Evolutionary conservation across 208 protist species (phyloP).

Genomic region (Leishmania amazonensis): DNA sequence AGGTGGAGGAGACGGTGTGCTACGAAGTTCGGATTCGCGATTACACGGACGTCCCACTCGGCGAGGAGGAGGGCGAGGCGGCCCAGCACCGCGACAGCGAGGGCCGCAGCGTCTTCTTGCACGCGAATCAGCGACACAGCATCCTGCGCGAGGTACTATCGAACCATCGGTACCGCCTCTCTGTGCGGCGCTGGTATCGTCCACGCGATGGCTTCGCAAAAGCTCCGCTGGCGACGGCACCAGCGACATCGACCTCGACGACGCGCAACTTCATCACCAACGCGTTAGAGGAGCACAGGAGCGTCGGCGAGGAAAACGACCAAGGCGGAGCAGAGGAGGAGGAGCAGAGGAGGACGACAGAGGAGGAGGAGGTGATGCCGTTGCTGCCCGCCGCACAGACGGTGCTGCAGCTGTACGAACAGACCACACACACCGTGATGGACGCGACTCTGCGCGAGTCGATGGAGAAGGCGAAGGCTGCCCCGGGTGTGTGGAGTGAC

Average conservation of each 20-base stretch:
- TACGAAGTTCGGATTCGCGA: slow-evolving; percentile 81
- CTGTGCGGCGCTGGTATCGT: slow-evolving; percentile 89
- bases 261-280: slow-evolving; percentile 5
- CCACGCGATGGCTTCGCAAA: slow-evolving; percentile 55
- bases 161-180: slow-evolving; percentile 80
- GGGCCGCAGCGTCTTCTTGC: slow-evolving; percentile 42
- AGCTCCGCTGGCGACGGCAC: background rate
- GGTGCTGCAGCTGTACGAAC: slow-evolving; percentile 14
- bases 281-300: background rate
- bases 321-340: background rate
- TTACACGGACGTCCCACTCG: slow-evolving; percentile 65
- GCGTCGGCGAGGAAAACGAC: background rate
- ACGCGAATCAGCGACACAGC: slow-evolving; percentile 55
- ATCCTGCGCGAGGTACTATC: slow-evolving; percentile 65
- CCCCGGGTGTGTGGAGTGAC: slow-evolving; percentile 81
- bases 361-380: background rate
- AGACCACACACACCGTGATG: slow-evolving; percentile 14
- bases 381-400: background rate
- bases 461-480: slow-evolving; percentile 51
- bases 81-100: slow-evolving; percentile 19
- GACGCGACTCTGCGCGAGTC: slow-evolving; percentile 37
- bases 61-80: slow-evolving; percentile 41
- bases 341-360: background rate
- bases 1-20: slow-evolving; percentile 79
- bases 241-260: slow-evolving; percentile 3